Percentiles rank a stretch among this genome's conserved stretches.
phyloP scores from a whole-genome alignment of 2,329 filamentous ascomycete species.

The Botrytis deweyae region DNA sequence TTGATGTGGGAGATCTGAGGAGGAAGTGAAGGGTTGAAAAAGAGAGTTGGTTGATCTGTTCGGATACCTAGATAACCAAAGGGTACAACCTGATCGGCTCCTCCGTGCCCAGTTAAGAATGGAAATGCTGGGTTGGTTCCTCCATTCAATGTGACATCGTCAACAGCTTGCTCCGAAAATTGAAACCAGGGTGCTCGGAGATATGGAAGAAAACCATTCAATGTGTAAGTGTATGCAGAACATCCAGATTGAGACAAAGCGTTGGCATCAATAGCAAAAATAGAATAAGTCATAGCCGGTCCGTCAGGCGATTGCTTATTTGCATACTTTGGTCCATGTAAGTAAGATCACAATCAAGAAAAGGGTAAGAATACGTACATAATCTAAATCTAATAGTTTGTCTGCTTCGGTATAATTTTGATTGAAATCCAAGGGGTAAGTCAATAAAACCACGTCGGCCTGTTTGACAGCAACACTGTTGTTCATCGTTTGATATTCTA shows the following conservation, averaged over 20 bases:
- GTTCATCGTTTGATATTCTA: constrained; percentile 67
- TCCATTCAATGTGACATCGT: constrained; percentile 59
- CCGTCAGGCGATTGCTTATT: constrained; percentile 66
- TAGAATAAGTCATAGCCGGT: constrained; percentile 71
- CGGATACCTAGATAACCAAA: constrained; percentile 68
- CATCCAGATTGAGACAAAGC: constrained; percentile 65
- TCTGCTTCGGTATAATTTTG: constrained; percentile 53
- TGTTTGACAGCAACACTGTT: constrained; percentile 66
- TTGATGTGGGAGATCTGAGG: constrained; percentile 58
- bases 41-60: constrained; percentile 56
- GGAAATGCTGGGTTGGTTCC: constrained; percentile 45
- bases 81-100: constrained; percentile 64
- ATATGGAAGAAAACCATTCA: constrained; percentile 64
- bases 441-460: constrained; percentile 66
- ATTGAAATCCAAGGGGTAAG: constrained; percentile 62
- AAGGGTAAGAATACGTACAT: constrained; percentile 44
- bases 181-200: constrained; percentile 66
- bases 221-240: constrained; percentile 65
- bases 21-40: constrained; percentile 62
- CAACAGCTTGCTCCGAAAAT: constrained; percentile 67
- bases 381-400: constrained; percentile 56
- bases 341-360: constrained; percentile 9
- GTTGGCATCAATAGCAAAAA: constrained; percentile 67
- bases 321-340: constrained; percentile 51
- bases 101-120: constrained; percentile 70